phyloP scores from a whole-genome alignment of 805 yeast genomes.

The Saturnispora hagleri region DNA sequence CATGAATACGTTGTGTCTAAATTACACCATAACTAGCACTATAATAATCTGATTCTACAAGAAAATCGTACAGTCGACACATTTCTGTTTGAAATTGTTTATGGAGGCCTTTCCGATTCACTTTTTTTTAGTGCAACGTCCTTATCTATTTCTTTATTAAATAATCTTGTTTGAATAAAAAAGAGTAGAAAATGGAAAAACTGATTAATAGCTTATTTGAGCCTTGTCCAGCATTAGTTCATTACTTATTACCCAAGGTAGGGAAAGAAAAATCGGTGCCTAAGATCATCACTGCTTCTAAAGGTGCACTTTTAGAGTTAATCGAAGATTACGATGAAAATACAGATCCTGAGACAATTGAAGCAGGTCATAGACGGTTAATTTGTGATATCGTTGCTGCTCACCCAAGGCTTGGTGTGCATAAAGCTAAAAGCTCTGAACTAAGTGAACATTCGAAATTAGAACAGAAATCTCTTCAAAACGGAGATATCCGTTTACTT shows the following conservation, averaged over 20 bases:
- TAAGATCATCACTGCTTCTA: constrained; percentile 19
- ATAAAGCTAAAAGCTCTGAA: constrained; percentile 25
- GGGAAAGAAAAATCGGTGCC: constrained; percentile 18
- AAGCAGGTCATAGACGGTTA: neutral
- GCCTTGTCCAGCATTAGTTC: constrained; percentile 44
- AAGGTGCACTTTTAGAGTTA: constrained; percentile 8
- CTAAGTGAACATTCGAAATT: constrained; percentile 56
- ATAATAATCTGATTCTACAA: too few species aligned
- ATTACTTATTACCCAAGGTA: constrained; percentile 26
- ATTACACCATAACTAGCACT: neutral
- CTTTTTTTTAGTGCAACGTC: neutral
- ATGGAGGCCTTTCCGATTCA: neutral
- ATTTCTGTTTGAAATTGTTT: neutral
- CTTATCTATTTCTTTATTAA: neutral
- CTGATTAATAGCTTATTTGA: constrained; percentile 44
- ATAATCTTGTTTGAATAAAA: neutral
- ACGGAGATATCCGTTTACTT: constrained; percentile 40
- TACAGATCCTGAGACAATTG: neutral
- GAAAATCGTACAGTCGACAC: neutral
- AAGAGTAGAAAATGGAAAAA: neutral
- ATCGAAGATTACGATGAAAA: constrained; percentile 1
- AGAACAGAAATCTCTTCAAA: constrained; percentile 57
- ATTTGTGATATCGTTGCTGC: constrained; percentile 62
- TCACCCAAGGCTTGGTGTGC: constrained; percentile 82
- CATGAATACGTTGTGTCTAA: neutral